Evolutionary conservation across 805 yeast species (phyloP).

Genomic region (Suhomyces faveliae): DNA sequence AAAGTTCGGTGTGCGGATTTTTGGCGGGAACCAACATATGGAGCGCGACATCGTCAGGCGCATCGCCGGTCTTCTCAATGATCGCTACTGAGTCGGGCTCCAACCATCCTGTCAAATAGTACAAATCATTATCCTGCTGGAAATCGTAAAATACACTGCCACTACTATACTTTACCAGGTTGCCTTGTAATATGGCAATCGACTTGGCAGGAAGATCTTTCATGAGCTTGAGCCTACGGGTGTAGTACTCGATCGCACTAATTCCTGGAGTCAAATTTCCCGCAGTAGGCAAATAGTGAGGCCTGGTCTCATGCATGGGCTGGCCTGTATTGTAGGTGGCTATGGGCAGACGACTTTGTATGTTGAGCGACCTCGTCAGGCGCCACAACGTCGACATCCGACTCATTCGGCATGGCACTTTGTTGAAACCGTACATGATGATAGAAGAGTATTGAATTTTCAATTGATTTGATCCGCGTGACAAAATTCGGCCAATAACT

Average conservation of each 20-base stretch:
- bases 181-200: constrained; percentile 73
- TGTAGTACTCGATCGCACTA: constrained; percentile 74
- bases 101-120: constrained; percentile 86
- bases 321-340: constrained; percentile 63
- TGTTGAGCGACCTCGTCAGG: constrained; percentile 1
- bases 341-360: constrained; percentile 25
- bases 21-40: constrained; percentile 87
- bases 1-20: constrained; percentile 72
- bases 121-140: constrained; percentile 88
- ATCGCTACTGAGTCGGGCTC: constrained; percentile 79
- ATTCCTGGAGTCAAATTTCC: constrained; percentile 92
- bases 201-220: constrained; percentile 58
- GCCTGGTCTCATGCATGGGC: constrained; percentile 83
- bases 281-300: constrained; percentile 59
- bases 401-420: no score
- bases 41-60: constrained; percentile 50
- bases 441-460: background rate
- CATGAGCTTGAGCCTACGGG: constrained; percentile 64
- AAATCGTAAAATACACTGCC: constrained; percentile 91
- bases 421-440: background rate
- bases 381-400: background rate
- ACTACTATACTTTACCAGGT: constrained; percentile 71
- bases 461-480: constrained; percentile 1
- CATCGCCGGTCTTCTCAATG: constrained; percentile 57
- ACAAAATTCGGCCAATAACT: background rate